Conservation (phyloP, 192 early-diverging fungal genomes). For the Umbelopsis sp. region DNA sequence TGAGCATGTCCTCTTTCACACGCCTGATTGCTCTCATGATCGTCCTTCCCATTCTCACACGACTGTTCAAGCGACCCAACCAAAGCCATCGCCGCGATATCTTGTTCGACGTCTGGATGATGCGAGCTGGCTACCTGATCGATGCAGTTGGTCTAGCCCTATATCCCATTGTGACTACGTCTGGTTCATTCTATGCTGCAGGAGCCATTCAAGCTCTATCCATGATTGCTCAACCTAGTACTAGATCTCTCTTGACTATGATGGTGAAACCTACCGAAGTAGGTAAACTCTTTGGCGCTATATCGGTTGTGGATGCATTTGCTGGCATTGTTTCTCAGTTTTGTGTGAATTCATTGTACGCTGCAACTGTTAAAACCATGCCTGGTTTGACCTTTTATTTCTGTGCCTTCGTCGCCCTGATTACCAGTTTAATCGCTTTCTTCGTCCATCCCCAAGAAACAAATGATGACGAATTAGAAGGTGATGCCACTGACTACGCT, state of each 20-base stretch:
- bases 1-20: conserved; percentile 24
- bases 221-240: conserved; percentile 38
- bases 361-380: conserved; percentile 31
- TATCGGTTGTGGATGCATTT: conserved; percentile 47
- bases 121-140: conserved; percentile 39
- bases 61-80: conserved; percentile 24
- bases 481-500: neutral
- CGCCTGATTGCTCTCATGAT: conserved; percentile 36
- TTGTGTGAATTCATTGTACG: conserved; percentile 47
- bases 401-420: conserved; percentile 32
- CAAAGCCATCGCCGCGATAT: conserved; percentile 17
- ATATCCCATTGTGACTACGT: conserved; percentile 32
- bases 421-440: conserved; percentile 37
- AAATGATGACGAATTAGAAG: neutral
- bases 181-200: conserved; percentile 18
- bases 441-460: conserved; percentile 32
- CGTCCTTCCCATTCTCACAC: conserved; percentile 35
- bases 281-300: conserved; percentile 50
- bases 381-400: conserved; percentile 48
- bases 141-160: conserved; percentile 33
- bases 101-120: conserved; percentile 46
- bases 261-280: conserved; percentile 47
- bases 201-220: conserved; percentile 32
- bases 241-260: conserved; percentile 45
- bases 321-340: conserved; percentile 44